Base-by-base conservation (phyloP, 148 eudicot species). In the Vaccinium vitisidaea region DNA sequence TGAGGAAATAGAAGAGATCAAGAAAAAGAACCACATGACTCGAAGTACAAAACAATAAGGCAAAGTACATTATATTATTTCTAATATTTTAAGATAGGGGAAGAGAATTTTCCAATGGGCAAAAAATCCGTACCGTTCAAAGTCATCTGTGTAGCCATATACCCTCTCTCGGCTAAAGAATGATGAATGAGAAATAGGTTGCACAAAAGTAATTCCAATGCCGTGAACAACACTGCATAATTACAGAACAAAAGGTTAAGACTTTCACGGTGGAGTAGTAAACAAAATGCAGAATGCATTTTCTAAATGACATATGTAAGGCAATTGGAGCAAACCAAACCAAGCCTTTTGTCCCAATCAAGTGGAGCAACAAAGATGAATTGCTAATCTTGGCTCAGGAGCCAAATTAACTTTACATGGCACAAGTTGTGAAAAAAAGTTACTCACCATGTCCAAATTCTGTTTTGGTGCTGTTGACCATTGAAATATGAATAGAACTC, bases 361-460 rank as follows among this genome's bases (percentile, higher is more conserved):
- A 11, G 11, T 27, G 11, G 32, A 71, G 19, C 8, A 49, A 53
- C 36, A 52, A 59, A 69, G 55, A 71, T 53, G 71, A 23, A 82
- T 46, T 50, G 84, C 36, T 71, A 53, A 53, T 53, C 67, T 67
- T 27, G 84, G 54, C 56, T 10, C 23, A 74, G 32, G 56, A 53
- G 3, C 21, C 54, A 48, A 73, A 32, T 32, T 71, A 87, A 80
- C 43, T 56, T 49, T 14, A 63, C 74, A 78, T 65, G 50, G 82
- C 15, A 74, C 59, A 85, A 55, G 32, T 83, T n/a, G 53, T 50
- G 83, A 36, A 39, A 58, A 58, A 80, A 55, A 4, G 25, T 12
- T 6, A 86, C 92, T 89, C 88, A 92, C 96, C 96, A 94, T 56
- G 92, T 90, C 96, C 94, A 92, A 69, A 92, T 82, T 86, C 88